A percentile compares a stretch with the other conserved stretches of the same genome.
Conservation (phyloP, 306 rosid species). For the Lupinus albus region DNA sequence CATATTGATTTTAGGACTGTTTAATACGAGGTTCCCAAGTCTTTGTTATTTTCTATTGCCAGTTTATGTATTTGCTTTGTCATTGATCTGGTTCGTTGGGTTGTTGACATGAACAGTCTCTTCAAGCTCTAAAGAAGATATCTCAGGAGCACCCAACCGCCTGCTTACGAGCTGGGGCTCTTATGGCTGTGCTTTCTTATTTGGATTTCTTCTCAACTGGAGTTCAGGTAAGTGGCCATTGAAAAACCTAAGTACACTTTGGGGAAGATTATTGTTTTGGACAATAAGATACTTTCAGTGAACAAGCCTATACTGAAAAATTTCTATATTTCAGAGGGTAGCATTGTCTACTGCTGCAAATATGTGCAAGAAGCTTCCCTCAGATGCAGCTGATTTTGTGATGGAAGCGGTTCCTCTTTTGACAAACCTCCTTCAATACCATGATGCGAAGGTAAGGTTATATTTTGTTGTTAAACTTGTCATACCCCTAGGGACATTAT, state of each 20-base stretch:
- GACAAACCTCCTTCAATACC: constrained; percentile 96
- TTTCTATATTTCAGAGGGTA: constrained; percentile 68
- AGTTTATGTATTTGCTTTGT: neutral
- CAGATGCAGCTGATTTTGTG: constrained; percentile 99
- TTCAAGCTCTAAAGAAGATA: constrained; percentile 97
- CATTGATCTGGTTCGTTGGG: neutral
- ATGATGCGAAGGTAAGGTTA: constrained; percentile 77
- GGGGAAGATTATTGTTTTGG: constrained; percentile 1
- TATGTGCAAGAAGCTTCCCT: constrained; percentile 99
- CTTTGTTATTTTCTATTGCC: constrained; percentile 1
- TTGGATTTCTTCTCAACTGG: constrained; percentile 96
- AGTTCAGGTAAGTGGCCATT: constrained; percentile 70
- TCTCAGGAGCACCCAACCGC: constrained; percentile 99
- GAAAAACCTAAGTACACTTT: neutral
- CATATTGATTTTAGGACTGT: constrained; percentile 3
- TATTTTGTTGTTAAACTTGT: constrained; percentile 20
- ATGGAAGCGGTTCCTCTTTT: constrained; percentile 98
- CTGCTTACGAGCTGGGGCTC: constrained; percentile 98
- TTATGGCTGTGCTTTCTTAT: constrained; percentile 98
- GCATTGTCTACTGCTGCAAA: constrained; percentile 99
- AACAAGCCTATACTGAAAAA: constrained; percentile 17
- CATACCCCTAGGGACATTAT: neutral
- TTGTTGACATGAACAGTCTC: constrained; percentile 73
- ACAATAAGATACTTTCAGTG: neutral
- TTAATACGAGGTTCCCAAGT: neutral